Base-by-base conservation (phyloP, 2,329 filamentous ascomycete species). In the Cladobotryum protrusum region DNA sequence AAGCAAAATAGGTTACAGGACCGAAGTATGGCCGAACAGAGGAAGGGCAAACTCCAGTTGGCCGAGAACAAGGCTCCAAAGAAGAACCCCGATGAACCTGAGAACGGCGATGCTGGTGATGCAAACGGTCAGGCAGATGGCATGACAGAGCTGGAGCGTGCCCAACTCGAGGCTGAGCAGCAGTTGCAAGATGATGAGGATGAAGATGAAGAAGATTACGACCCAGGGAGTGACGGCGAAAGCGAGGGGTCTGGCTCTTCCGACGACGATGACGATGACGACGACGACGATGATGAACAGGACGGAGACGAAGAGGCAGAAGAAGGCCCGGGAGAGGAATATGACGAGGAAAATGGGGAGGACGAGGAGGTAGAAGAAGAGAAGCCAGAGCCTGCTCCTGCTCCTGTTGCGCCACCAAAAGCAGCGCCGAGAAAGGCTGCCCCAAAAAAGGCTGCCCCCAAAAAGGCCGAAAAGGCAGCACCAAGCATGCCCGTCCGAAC, bases 1-100 rank as follows among this genome's bases (percentile, higher is more conserved):
- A 75, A 77, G 58, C 73, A 73, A 9, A 77, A 86, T 56, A 72
- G 77, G 0, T 71, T 87, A 20, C 79, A 85, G 54, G 82, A 87
- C 59, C 72, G 80, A 52, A 86, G 83, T 60, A 82, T 87, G 81
- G 83, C 82, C 0, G 83, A 86, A 60, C 77, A 80, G 61, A 68
- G 83, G 46, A 82, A 82, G 59, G 83, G 80, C 2, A 86, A 85
- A 73, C 70, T 76, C 24, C 72, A 83, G 61, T 63, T 84, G 46
- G 75, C 77, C 3, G 81, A 85, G 61, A 85, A 85, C 56, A 71
- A 74, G 57, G 71, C 65, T 34, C 62, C 66, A 41, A 77, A 76
- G 61, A 74, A 73, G 60, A 68, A 57, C 4, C 64, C 64, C 0
- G 69, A 71, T 13, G 75, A 66, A 0, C 70, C 62, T 12, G 70